Evolutionary conservation across 306 rosid genomes (phyloP), one percentile per base, ranked within the genome.

Genomic region (Glycine latifolia): DNA sequence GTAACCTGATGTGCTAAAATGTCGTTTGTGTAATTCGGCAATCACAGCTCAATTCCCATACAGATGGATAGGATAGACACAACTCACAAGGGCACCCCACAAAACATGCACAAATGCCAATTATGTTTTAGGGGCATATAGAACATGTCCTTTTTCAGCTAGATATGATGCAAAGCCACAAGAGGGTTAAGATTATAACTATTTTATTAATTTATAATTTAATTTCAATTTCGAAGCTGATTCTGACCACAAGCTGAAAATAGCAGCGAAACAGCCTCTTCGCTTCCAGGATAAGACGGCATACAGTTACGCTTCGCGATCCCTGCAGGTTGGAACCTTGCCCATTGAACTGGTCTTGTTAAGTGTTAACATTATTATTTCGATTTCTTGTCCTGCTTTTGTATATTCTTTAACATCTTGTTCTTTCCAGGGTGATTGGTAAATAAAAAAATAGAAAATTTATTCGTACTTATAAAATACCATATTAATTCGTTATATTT

Each of bases 161-260:
- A 69, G 14, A 33, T 26, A 31, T 79, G 60, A 41, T 68, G 83
- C 65, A 55, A 44, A 60, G 71, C 69, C 52, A 59, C 72, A 60
- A 49, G 69, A 71, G 65, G 54, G 3, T 17, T 33, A 35, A n/a
- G 8, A 35, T 60, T 48, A 12, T 35, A 35, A 37, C 33, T 61
- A 35, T 46, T 46, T 72, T 41, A 44, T 20, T 62, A 52, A 2
- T 58, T 43, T 14, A 44, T 46, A 46, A 16, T 68, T 68, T 79
- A 46, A 41, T 39, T 75, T 74, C 69, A 31, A 54, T 72, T 67
- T 79, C 26, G 90, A 72, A 82, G 82, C 82, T 74, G 86, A 86
- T 41, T 35, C 78, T 35, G 76, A 67, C 71, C 46, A 67, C 26
- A 76, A 82, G 73, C 52, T 49, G 58, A 53, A 53, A 53, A 53